Evolutionary conservation across 2,329 filamentous ascomycete genomes (phyloP).

Genomic region (Diaporthe citriasiana): DNA sequence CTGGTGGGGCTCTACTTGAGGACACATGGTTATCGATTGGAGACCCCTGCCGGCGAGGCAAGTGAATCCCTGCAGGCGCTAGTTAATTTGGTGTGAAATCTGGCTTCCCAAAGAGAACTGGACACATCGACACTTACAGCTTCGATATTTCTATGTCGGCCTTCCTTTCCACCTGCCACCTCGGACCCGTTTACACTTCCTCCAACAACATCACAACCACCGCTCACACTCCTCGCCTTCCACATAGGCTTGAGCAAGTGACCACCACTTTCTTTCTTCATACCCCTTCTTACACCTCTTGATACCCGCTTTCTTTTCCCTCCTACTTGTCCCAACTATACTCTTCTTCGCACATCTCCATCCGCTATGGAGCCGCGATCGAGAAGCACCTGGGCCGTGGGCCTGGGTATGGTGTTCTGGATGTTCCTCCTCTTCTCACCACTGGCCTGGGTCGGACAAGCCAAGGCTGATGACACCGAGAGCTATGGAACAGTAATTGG

Average conservation of each 20-base stretch:
- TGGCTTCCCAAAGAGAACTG: constrained; percentile 42
- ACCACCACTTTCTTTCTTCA: constrained; percentile 22
- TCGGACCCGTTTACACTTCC: constrained; percentile 6
- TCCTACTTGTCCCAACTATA: constrained; percentile 45
- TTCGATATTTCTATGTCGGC: constrained; percentile 42
- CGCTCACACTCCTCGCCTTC: constrained; percentile 33
- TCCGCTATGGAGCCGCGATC: constrained; percentile 44
- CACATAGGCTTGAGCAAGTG: constrained; percentile 40
- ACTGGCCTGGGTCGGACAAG: constrained; percentile 86
- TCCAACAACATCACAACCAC: constrained; percentile 9
- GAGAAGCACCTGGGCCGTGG: constrained; percentile 48
- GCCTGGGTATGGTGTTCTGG: constrained; percentile 93
- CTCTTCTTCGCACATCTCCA: constrained; percentile 31
- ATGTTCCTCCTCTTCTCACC: constrained; percentile 90
- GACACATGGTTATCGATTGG: constrained; percentile 27
- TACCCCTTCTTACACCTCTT: constrained; percentile 46
- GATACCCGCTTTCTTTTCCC: constrained; percentile 49
- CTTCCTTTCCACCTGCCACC: constrained; percentile 27
- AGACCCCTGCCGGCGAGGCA: constrained; percentile 9
- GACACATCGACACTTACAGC: constrained; percentile 42
- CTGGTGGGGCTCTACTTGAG: constrained; percentile 20
- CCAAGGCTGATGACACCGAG: constrained; percentile 79
- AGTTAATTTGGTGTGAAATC: constrained; percentile 40
- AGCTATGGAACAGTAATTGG: constrained; percentile 92
- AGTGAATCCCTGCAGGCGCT: constrained; percentile 36